Evolutionary conservation across 805 yeast species (phyloP).

Genomic region (Myxozyma monticola): DNA sequence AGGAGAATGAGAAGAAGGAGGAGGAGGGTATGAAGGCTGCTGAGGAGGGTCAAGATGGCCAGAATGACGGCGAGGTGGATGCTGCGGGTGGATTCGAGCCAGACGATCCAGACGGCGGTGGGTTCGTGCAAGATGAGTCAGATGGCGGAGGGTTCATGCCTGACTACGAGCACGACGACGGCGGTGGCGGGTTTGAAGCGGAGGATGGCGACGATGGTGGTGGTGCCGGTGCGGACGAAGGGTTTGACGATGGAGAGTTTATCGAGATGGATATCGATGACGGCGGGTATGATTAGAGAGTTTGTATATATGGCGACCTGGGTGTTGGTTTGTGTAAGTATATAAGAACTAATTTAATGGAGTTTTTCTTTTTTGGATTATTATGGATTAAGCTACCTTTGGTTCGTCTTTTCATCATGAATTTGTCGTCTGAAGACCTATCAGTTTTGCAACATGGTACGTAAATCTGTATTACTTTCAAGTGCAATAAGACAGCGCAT

Average conservation of each 20-base stretch:
- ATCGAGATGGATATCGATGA: background rate
- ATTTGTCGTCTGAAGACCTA: too few species aligned
- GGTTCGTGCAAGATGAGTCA: slow-evolving; percentile 3
- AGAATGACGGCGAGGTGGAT: slow-evolving; percentile 1
- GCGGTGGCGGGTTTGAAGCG: slow-evolving; percentile 6
- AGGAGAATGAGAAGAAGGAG: slow-evolving; percentile 10
- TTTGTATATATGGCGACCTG: too few species aligned
- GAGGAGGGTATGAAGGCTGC: background rate
- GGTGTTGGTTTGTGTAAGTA: too few species aligned
- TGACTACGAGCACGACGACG: slow-evolving; percentile 8
- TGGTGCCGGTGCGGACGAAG: background rate
- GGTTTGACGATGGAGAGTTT: background rate
- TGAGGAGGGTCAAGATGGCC: background rate
- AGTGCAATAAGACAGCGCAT: too few species aligned
- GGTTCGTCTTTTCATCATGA: too few species aligned
- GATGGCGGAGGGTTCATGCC: slow-evolving; percentile 7
- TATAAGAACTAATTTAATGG: too few species aligned
- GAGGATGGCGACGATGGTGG: background rate
- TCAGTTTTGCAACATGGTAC: too few species aligned
- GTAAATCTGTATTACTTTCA: too few species aligned
- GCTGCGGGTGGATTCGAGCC: slow-evolving; percentile 10
- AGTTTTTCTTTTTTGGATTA: too few species aligned
- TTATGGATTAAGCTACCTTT: too few species aligned
- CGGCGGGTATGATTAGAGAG: too few species aligned
- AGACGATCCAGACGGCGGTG: slow-evolving; percentile 12